Base-by-base conservation (phyloP, 768 basidiomycete species). In the Hebeloma cylindrosporum region DNA sequence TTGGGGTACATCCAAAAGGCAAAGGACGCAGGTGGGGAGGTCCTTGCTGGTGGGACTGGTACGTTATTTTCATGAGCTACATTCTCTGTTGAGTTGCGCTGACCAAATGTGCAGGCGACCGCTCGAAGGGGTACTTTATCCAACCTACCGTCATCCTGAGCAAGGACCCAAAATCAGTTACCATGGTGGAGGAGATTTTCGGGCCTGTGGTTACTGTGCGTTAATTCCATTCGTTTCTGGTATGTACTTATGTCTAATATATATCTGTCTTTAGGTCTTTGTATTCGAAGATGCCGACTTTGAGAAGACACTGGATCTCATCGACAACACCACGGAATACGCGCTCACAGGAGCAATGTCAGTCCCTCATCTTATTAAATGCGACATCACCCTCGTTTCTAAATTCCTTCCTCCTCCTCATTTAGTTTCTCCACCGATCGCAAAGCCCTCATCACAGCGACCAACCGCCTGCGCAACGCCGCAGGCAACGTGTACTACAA, bases 401-500 rank as follows among this genome's bases (percentile, higher is more conserved):
- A 40, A 9, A 35, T 29, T 21, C 44, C 5, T 47, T 43, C 48
- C 61, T 21, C 55, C 36, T 45, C 27, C 36, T 20, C 31, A 35
- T 31, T 40, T 60, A 93, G 93, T 67, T 97, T 97, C 71, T 74
- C 93, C 9, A 57, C 75, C 2, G 88, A 93, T 54, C 87, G 96
- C 54, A 73, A 79, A 20, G 92, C 85, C 5, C 79, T 97, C 44
- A 67, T 93, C 52, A 70, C 71, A 25, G 90, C 93, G 2, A 84
- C 91, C 31, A 86, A 87, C 69, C 78, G 76, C 43, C 78, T 99
- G 32, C 85, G 93, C 44, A 87, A 95, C 68, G 76, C 93, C 1
- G 91, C 96, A 3, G 96, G 96, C 2, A 99, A 97, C 65, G 83
- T 95, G 44, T 99, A 99, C 73, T 92, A 93, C 71, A 97, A 97